These are phyloP conservation scores for Auxenochlorella protothecoides DNA, from an alignment of 139 green algal genomes.

Conservation along the genomic window DNA sequence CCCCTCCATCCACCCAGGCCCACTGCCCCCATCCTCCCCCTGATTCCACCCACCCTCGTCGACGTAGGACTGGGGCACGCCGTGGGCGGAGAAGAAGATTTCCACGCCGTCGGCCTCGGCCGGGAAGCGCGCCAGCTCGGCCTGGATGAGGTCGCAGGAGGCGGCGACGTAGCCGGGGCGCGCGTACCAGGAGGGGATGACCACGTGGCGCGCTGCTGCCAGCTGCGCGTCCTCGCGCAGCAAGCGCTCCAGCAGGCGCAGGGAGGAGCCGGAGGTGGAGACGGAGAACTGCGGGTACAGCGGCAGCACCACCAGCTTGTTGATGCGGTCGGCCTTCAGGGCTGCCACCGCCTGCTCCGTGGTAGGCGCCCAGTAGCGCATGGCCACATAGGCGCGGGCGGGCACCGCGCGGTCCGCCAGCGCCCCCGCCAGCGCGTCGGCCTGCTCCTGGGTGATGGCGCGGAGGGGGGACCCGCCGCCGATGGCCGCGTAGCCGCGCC, in stretches of 20 bases:
- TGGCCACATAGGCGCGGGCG: slow-evolving; percentile 86
- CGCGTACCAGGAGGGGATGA: slow-evolving; percentile 66
- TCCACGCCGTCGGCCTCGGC: slow-evolving; percentile 23
- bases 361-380: slow-evolving; percentile 99
- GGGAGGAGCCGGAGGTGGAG: slow-evolving; percentile 77
- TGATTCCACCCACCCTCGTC: slow-evolving; percentile 38
- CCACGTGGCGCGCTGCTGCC: slow-evolving; percentile 25
- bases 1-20: no score
- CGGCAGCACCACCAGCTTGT: slow-evolving; percentile 80
- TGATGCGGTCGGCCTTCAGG: slow-evolving; percentile 79
- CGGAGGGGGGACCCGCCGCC: slow-evolving; percentile 89
- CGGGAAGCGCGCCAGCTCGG: slow-evolving; percentile 56
- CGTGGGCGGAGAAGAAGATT: slow-evolving; percentile 96
- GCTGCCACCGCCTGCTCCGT: slow-evolving; percentile 51
- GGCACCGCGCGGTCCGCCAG: slow-evolving; percentile 36
- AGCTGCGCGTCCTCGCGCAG: slow-evolving; percentile 39
- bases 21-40: no score
- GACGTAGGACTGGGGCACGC: slow-evolving; percentile 93
- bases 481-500: slow-evolving; percentile 87
- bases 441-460: slow-evolving; percentile 90
- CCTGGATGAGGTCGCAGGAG: slow-evolving; percentile 88
- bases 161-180: slow-evolving; percentile 83
- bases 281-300: slow-evolving; percentile 97
- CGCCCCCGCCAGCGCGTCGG: slow-evolving; percentile 48
- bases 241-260: slow-evolving; percentile 84